phyloP scores from a whole-genome alignment of 1,284 basidiomycete genomes.

The Termitomyces sp. region DNA sequence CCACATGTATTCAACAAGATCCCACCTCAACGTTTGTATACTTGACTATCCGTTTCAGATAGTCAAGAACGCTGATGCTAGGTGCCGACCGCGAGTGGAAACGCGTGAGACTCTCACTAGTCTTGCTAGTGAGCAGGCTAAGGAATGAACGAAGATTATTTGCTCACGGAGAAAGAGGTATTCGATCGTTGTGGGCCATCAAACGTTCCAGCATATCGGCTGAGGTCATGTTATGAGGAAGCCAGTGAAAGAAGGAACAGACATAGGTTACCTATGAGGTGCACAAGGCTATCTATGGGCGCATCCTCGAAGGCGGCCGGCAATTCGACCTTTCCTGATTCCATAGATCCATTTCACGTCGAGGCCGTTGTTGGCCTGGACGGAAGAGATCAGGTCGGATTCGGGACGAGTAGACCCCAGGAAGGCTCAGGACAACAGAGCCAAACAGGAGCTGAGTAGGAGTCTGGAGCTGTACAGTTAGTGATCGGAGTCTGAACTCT shows the following conservation, averaged over 20 bases:
- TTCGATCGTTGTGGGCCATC: constrained; percentile 90
- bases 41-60: constrained; percentile 84
- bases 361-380: constrained; percentile 25
- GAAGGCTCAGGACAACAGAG: constrained; percentile 27
- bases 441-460: constrained; percentile 22
- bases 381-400: constrained; percentile 4
- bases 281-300: constrained; percentile 74
- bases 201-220: constrained; percentile 92
- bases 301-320: constrained; percentile 73
- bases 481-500: constrained; percentile 47
- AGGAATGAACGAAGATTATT: constrained; percentile 12
- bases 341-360: constrained; percentile 74
- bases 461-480: constrained; percentile 48
- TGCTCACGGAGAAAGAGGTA: constrained; percentile 76
- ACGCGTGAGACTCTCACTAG: constrained; percentile 78
- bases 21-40: constrained; percentile 89
- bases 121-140: constrained; percentile 17
- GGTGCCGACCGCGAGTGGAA: constrained; percentile 92
- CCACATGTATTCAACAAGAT: constrained; percentile 18
- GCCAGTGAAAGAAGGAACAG: constrained; percentile 8
- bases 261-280: constrained; percentile 69
- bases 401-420: background rate
- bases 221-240: constrained; percentile 28
- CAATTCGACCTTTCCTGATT: constrained; percentile 70
- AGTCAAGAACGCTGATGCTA: constrained; percentile 81